These are phyloP conservation scores for Pleurotus giganteus DNA, from an alignment of 768 basidiomycete genomes.

Conservation along the genomic window DNA sequence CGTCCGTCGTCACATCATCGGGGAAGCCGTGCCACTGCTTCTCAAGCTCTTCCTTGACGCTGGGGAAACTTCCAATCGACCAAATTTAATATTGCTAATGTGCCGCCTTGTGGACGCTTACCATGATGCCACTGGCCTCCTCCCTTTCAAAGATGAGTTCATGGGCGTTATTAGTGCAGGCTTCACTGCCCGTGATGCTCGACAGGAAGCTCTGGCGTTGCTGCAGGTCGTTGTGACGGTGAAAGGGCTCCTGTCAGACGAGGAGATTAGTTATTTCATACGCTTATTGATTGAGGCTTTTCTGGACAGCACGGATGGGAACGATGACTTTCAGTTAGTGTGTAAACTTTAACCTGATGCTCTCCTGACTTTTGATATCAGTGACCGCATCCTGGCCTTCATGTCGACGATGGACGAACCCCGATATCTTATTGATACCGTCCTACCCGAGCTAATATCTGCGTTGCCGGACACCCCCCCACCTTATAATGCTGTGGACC, in stretches of 20 bases:
- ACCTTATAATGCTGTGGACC: conserved; percentile 43
- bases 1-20: conserved; percentile 64
- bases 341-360: neutral
- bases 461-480: conserved; percentile 72
- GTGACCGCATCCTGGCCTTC: conserved; percentile 58
- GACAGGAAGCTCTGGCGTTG: conserved; percentile 61
- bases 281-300: conserved; percentile 73
- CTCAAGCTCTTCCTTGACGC: conserved; percentile 72
- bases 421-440: conserved; percentile 65
- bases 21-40: conserved; percentile 73
- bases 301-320: conserved; percentile 44
- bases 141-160: conserved; percentile 73
- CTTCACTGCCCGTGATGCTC: conserved; percentile 47
- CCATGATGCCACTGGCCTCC: conserved; percentile 46
- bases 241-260: conserved; percentile 55
- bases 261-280: conserved; percentile 80
- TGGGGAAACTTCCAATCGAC: conserved; percentile 63
- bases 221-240: conserved; percentile 69
- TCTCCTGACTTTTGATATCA: conserved; percentile 23
- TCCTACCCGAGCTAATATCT: conserved; percentile 77
- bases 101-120: conserved; percentile 61
- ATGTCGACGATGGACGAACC: conserved; percentile 67
- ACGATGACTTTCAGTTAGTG: conserved; percentile 54
- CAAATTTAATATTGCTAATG: conserved; percentile 58
- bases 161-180: conserved; percentile 63